Base-by-base conservation (phyloP, 2,329 filamentous ascomycete genomes). In the Epichloe gansuensis region DNA sequence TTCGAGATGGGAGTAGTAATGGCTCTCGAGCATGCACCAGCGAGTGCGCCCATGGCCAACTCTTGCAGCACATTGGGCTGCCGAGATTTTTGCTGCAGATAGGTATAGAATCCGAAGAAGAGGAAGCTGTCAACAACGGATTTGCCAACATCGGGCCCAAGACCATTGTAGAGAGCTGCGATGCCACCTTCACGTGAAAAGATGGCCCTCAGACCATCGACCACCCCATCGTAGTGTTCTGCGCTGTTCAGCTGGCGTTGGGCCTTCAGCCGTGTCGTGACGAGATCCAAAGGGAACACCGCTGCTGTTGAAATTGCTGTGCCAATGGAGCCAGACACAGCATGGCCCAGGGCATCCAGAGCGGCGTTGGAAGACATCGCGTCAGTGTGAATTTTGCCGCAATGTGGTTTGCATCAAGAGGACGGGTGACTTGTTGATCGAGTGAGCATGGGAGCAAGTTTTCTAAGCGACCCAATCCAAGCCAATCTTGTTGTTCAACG, bases 1-100 rank as follows among this genome's bases (percentile, higher is more conserved):
- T 90, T 93, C 47, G 85, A 79, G 25, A 94, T 76, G 0, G 89
- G 89, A 5, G 87, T 89, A 1, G 88, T 93, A 57, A 89, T 78
- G 47, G 86, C 70, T 62, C 87, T 85, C 1, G 86, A 80, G 57
- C 85, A 80, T 0, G 85, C 84, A 6, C 89, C 88, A 0, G 89
- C 86, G 0, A 84, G 64, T 31, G 86, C 76, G 6, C 88, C 87
- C 12, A 91, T 77, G 7, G 77, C 76, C 36, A 95, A 74, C 66
- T 95, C 88, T 60, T 89, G 84, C 23, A 84, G 53, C 1, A 83
- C 74, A 3, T 78, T 77, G 1, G 93, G 69, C 21, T 59, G 61
- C 56, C 68, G 57, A 53, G 63, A 68, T 58, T 68, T 66, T 48
- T 67, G 66, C 45, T 68, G 63, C 48, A 75, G 63, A 27, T 73